Evolutionary conservation across 2,329 filamentous ascomycete species (phyloP), one percentile per base, ranked within the genome.

Genomic region (Eutypa lata): DNA sequence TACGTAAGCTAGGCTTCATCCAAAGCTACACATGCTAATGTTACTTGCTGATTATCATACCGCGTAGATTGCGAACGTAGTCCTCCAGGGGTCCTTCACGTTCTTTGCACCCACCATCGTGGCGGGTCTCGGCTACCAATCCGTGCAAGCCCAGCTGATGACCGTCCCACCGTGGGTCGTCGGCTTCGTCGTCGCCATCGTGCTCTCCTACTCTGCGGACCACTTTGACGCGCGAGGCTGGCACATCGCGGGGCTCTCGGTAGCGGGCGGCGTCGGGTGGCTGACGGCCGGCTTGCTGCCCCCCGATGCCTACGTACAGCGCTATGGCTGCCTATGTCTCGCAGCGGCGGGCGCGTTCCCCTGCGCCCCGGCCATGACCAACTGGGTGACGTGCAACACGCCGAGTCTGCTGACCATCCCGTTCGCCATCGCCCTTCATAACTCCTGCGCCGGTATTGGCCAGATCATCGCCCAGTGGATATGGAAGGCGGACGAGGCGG

Each of bases 71-170:
- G 60, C 62, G 24, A 65, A 67, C 28, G 58, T 61, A 3, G 60
- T 66, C 6, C 54, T 57, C 6, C 64, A 64, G 26, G 61, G 59
- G 2, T 65, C 63, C 1, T 79, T 81, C 57, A 78, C 80, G 21
- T 81, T 79, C 59, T 81, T 75, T 58, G 78, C 78, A 0, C 77
- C 78, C 0, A 65, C 79, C 53, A 80, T 80, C 71, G 76, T 81
- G 8, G 77, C 76, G 2, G 77, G 64, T 0, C 53, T 66, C 1
- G 64, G 64, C 2, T 67, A 65, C 37, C n/a, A 50, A 21, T 65
- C 62, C 2, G 63, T 66, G 6, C 51, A 64, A 26, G 64, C 62
- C 1, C 64, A 65, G 35, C 57, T 66, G 4, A 48, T 66, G 26
- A 64, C 62, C 2, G 61, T 66, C 3, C 63, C 64, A 2, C 64